Evolutionary conservation across 495 filamentous ascomycete species (phyloP).

Genomic region (Talaromyces liani): DNA sequence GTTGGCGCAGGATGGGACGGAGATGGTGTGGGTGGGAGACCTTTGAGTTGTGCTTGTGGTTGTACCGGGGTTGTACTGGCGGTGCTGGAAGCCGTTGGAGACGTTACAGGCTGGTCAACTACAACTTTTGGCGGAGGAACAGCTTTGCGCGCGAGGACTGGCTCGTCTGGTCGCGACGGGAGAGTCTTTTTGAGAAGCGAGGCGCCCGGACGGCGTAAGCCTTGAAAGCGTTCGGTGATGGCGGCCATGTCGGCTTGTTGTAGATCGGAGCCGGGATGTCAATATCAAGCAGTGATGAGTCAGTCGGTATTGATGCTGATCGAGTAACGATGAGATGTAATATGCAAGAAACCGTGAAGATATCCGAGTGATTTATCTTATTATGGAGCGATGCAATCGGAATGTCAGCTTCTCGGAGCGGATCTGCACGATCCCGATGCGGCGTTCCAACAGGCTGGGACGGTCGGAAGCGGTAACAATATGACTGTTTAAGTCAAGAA

Average conservation of each 20-base stretch:
- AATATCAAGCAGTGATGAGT: not conserved
- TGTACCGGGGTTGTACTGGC: not conserved
- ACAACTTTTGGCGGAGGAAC: not conserved
- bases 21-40: constrained; percentile 24
- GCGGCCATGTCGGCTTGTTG: constrained; percentile 2
- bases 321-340: not conserved
- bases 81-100: not conserved
- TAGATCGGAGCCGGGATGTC: not conserved
- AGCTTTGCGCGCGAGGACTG: constrained; percentile 3
- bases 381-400: constrained; percentile 23
- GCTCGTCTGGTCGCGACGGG: constrained; percentile 2
- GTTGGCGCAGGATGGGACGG: constrained; percentile 7
- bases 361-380: not conserved
- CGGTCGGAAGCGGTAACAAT: constrained; percentile 4
- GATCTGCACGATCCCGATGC: constrained; percentile 9
- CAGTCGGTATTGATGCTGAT: not conserved
- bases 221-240: constrained; percentile 6
- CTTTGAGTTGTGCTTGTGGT: constrained; percentile 20
- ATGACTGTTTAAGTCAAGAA: not conserved
- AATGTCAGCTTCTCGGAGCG: constrained; percentile 5
- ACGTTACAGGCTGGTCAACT: not conserved
- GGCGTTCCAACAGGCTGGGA: not conserved
- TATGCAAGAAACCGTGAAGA: constrained; percentile 2
- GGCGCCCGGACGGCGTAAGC: constrained; percentile 7
- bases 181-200: constrained; percentile 6